Conservation (phyloP, 495 filamentous ascomycete species). For the Bombardia bombarda region DNA sequence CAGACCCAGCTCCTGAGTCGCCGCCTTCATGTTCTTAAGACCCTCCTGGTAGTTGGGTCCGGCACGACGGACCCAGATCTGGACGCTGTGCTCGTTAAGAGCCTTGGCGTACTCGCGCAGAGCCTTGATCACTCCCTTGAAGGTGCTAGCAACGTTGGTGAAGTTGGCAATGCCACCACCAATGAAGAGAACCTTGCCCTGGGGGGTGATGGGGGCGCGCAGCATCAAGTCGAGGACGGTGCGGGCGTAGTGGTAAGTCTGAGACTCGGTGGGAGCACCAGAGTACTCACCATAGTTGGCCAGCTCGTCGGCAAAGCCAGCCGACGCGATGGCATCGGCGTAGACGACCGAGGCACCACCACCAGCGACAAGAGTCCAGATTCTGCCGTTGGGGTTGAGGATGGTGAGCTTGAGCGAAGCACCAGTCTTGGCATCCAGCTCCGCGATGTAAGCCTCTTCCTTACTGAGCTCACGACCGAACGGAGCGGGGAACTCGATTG, state of each 20-base stretch:
- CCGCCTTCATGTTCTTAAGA: slow-evolving; percentile 98
- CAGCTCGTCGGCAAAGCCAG: slow-evolving; percentile 90
- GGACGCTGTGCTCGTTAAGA: slow-evolving; percentile 91
- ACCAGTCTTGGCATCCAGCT: slow-evolving; percentile 98
- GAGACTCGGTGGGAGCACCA: slow-evolving; percentile 93
- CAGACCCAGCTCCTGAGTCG: slow-evolving; percentile 84
- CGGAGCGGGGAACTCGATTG: slow-evolving; percentile 97
- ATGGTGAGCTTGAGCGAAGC: slow-evolving; percentile 97
- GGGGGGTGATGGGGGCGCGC: slow-evolving; percentile 70
- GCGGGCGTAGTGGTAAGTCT: slow-evolving; percentile 96
- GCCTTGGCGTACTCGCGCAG: slow-evolving; percentile 82
- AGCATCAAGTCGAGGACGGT: slow-evolving; percentile 98
- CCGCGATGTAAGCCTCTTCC: slow-evolving; percentile 97
- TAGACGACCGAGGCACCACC: slow-evolving; percentile 99
- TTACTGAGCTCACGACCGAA: slow-evolving; percentile 97
- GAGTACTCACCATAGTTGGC: slow-evolving; percentile 99
- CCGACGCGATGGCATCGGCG: slow-evolving; percentile 95
- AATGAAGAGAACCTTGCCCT: slow-evolving; percentile 98
- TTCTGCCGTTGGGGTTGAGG: slow-evolving; percentile 80
- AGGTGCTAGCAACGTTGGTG: slow-evolving; percentile 92
- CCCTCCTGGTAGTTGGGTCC: slow-evolving; percentile 99
- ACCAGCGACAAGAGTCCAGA: slow-evolving; percentile 98
- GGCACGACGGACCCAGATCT: slow-evolving; percentile 99
- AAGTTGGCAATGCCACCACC: slow-evolving; percentile 99
- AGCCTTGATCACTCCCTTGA: slow-evolving; percentile 99